Percentiles rank a stretch among this genome's conserved stretches.
These are phyloP conservation scores for Coccomyxa sp. DNA, from an alignment of 139 green algal genomes.

Conservation along the genomic window DNA sequence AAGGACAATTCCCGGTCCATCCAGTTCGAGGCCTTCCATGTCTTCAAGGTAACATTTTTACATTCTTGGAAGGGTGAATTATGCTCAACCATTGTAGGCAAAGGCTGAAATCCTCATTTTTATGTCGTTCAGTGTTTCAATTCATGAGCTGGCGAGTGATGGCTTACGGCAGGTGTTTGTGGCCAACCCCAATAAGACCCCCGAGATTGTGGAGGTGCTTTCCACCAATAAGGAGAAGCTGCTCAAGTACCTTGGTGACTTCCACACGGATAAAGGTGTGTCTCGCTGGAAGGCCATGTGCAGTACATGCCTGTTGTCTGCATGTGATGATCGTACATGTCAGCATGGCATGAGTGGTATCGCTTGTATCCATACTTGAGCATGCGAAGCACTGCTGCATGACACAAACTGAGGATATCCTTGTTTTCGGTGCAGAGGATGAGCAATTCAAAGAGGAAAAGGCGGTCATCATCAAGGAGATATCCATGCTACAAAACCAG, in stretches of 20 bases:
- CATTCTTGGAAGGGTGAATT: background rate
- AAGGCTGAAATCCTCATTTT: background rate
- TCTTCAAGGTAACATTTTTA: conserved; percentile 85
- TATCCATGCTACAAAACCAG: conserved; percentile 29
- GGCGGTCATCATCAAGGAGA: conserved; percentile 80
- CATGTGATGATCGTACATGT: background rate
- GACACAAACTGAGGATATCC: background rate
- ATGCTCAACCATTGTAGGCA: background rate
- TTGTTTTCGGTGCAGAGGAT: conserved; percentile 41
- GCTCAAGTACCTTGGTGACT: conserved; percentile 85
- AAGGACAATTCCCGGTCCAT: conserved; percentile 84
- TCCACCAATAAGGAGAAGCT: conserved; percentile 86
- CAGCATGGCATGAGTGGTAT: no score
- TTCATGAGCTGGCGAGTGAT: background rate
- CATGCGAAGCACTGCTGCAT: background rate
- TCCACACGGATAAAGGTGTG: conserved; percentile 76
- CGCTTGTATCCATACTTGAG: no score
- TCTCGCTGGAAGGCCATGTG: background rate
- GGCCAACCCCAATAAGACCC: conserved; percentile 90
- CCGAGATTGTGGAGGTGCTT: conserved; percentile 78
- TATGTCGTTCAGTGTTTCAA: background rate
- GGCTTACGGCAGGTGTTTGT: conserved; percentile 79
- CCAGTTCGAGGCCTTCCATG: conserved; percentile 96
- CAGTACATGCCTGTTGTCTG: background rate
- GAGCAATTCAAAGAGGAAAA: conserved; percentile 92